phyloP scores from a whole-genome alignment of 2,329 filamentous ascomycete species.

The Neonectria punicea region DNA sequence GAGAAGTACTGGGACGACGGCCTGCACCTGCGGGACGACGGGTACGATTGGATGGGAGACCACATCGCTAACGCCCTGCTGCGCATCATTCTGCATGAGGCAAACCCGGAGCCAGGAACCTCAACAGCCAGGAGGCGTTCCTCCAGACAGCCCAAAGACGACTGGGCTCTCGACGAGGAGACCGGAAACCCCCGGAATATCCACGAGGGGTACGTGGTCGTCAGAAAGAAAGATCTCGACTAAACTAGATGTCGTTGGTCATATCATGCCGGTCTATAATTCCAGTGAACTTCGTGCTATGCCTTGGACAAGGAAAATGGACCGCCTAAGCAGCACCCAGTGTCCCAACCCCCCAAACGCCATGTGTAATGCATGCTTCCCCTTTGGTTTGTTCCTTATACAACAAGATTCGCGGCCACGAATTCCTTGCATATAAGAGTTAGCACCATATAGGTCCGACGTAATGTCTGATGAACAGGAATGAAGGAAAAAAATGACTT shows the following conservation, averaged over 20 bases:
- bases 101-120: conserved; percentile 30
- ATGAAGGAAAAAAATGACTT: conserved; percentile 32
- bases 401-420: conserved; percentile 63
- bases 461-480: neutral
- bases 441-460: conserved; percentile 9
- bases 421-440: conserved; percentile 57
- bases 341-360: conserved; percentile 35
- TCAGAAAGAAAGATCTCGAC: conserved; percentile 63
- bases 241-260: conserved; percentile 43
- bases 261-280: conserved; percentile 32
- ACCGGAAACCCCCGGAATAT: conserved; percentile 57
- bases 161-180: conserved; percentile 61
- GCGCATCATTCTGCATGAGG: conserved; percentile 54
- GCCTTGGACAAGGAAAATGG: conserved; percentile 26
- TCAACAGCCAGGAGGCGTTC: conserved; percentile 2
- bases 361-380: conserved; percentile 34
- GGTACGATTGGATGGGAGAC: conserved; percentile 72
- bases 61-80: conserved; percentile 65
- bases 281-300: conserved; percentile 31
- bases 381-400: conserved; percentile 33
- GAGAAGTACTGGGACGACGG: conserved; percentile 69
- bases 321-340: conserved; percentile 26
- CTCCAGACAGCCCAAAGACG: conserved; percentile 14
- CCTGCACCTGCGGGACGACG: conserved; percentile 66
- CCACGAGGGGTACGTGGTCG: conserved; percentile 64